Evolutionary conservation across 2,329 filamentous ascomycete genomes (phyloP).

Genomic region (Aspergillus hortae): DNA sequence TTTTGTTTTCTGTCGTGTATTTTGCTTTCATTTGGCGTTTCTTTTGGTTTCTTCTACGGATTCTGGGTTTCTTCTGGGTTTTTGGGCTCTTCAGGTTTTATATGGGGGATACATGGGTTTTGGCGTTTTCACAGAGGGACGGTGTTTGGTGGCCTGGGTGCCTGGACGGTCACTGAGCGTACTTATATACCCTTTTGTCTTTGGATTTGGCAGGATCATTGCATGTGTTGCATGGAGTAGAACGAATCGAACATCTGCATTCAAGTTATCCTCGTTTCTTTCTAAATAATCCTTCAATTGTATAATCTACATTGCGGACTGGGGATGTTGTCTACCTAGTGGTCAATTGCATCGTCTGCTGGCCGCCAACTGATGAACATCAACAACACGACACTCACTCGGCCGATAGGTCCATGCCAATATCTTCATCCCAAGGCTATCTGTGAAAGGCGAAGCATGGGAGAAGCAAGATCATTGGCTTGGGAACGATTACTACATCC

Average conservation of each 20-base stretch:
- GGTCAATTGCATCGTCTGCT: too few relatives aligned
- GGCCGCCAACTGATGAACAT: too few relatives aligned
- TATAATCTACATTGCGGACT: too few relatives aligned
- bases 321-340: too few relatives aligned
- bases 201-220: neutral
- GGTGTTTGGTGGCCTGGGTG: slow-evolving; percentile 2
- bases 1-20: slow-evolving; percentile 12
- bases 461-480: too few relatives aligned
- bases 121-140: slow-evolving; percentile 2
- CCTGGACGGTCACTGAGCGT: slow-evolving; percentile 1
- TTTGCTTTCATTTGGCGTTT: slow-evolving; percentile 7
- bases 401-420: too few relatives aligned
- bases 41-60: slow-evolving; percentile 5
- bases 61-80: slow-evolving; percentile 12
- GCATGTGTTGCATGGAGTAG: neutral
- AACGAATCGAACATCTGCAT: too few relatives aligned
- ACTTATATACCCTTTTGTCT: neutral
- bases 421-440: neutral
- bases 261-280: too few relatives aligned
- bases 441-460: neutral
- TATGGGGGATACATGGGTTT: neutral
- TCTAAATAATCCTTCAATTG: too few relatives aligned
- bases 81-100: slow-evolving; percentile 5
- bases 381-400: too few relatives aligned
- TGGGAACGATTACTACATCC: slow-evolving; percentile 3